Evolutionary conservation across 805 yeast genomes (phyloP).

Genomic region (Barnettozyma californica): DNA sequence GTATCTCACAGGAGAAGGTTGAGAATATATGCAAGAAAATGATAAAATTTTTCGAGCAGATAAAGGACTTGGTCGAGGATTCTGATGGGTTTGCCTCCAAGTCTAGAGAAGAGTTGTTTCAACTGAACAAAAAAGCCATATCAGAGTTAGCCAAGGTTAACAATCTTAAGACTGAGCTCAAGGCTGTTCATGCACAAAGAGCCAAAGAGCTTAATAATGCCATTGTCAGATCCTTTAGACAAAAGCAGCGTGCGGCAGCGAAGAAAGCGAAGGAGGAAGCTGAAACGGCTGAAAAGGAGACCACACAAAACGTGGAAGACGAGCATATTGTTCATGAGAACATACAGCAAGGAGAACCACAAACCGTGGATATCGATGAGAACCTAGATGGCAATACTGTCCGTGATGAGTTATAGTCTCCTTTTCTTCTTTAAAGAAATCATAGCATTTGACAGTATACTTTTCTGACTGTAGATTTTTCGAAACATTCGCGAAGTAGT

Average conservation of each 20-base stretch:
- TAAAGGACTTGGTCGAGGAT: slow-evolving; percentile 24
- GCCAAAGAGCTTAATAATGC: slow-evolving; percentile 24
- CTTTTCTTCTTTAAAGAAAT: neutral
- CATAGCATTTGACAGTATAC: neutral
- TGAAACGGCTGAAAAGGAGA: neutral
- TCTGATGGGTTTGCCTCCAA: slow-evolving; percentile 12
- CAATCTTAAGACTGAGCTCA: slow-evolving; percentile 15
- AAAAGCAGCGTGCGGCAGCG: slow-evolving; percentile 11
- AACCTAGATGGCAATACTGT: neutral
- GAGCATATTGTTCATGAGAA: neutral
- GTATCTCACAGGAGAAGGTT: slow-evolving; percentile 24
- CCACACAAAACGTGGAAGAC: neutral
- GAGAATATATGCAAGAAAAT: slow-evolving; percentile 24
- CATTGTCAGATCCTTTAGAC: slow-evolving; percentile 4
- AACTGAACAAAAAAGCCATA: slow-evolving; percentile 26
- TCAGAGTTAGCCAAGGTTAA: slow-evolving; percentile 14
- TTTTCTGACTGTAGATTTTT: too few relatives aligned
- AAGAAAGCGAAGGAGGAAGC: slow-evolving; percentile 6
- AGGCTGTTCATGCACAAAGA: slow-evolving; percentile 25
- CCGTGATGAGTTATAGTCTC: neutral
- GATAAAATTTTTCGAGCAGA: slow-evolving; percentile 25
- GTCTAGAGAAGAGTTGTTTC: slow-evolving; percentile 28
- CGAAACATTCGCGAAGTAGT: neutral
- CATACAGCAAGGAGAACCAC: neutral
- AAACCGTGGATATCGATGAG: neutral